Conservation (phyloP, 306 rosid species). For the barrel medic (Medicago truncatula) region DNA sequence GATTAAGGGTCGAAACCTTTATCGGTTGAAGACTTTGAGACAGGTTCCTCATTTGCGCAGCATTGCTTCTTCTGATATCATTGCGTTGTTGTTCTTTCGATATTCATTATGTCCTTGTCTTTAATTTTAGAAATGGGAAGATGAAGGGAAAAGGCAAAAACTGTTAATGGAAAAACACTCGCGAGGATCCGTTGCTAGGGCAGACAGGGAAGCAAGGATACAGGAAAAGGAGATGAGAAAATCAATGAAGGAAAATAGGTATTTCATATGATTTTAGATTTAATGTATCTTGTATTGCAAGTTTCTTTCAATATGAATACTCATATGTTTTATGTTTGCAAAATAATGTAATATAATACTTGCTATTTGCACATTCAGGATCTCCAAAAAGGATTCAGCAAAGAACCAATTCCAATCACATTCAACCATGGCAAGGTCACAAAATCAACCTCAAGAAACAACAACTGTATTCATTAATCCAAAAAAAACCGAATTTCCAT, state of each 20-base stretch:
- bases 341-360: slow-evolving; percentile 3
- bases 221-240: slow-evolving; percentile 65
- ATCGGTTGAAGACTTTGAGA: slow-evolving; percentile 83
- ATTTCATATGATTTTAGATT: slow-evolving; percentile 21
- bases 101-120: slow-evolving; percentile 9
- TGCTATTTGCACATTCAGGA: slow-evolving; percentile 53
- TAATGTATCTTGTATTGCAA: not conserved
- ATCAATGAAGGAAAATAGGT: slow-evolving; percentile 57
- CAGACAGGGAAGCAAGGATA: slow-evolving; percentile 67
- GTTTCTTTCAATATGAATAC: not conserved
- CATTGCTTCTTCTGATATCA: slow-evolving; percentile 32
- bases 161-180: slow-evolving; percentile 77
- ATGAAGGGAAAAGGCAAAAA: slow-evolving; percentile 71
- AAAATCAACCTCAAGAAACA: slow-evolving; percentile 32
- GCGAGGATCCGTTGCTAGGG: slow-evolving; percentile 79
- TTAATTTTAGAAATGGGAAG: slow-evolving; percentile 71
- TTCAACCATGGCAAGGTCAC: slow-evolving; percentile 39
- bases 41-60: slow-evolving; percentile 57
- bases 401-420: slow-evolving; percentile 48
- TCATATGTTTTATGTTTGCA: slow-evolving; percentile 13
- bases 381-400: slow-evolving; percentile 48
- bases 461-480: not conserved
- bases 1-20: slow-evolving; percentile 93
- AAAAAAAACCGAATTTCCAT: no score
- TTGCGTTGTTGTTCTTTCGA: slow-evolving; percentile 26